Percentiles rank a stretch among this genome's conserved stretches.
Evolutionary conservation across 192 early-diverging fungal genomes (phyloP).

Genomic region (Entrophospora sp.): DNA sequence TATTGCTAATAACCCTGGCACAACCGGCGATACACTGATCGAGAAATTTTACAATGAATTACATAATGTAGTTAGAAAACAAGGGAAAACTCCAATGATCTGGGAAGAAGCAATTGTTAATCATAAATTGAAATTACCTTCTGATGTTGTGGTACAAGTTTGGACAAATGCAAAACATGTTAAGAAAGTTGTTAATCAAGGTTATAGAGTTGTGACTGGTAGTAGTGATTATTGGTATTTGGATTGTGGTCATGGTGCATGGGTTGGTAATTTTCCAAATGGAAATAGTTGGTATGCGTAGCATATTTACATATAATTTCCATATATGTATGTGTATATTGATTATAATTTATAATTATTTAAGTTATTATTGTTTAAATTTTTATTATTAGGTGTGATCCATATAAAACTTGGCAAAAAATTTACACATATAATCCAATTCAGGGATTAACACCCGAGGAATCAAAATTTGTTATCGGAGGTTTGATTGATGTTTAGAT

Average conservation of each 20-base stretch:
- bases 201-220: conserved; percentile 60
- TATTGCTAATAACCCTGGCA: conserved; percentile 19
- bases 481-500: conserved; percentile 17
- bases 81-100: conserved; percentile 50
- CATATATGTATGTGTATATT: no score
- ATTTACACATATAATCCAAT: conserved; percentile 63
- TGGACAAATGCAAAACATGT: conserved; percentile 57
- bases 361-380: background rate
- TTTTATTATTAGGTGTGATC: conserved; percentile 43
- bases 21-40: conserved; percentile 23
- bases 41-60: conserved; percentile 40
- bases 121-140: conserved; percentile 39
- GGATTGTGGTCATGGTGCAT: conserved; percentile 71
- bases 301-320: no score
- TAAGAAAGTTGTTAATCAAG: conserved; percentile 48
- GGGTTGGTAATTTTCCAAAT: conserved; percentile 39
- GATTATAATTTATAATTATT: background rate
- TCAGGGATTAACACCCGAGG: conserved; percentile 37
- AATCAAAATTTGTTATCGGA: conserved; percentile 55
- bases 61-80: conserved; percentile 32
- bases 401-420: conserved; percentile 67
- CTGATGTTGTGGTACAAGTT: conserved; percentile 60
- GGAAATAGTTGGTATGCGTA: conserved; percentile 25
- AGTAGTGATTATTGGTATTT: conserved; percentile 62
- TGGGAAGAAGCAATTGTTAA: conserved; percentile 75